phyloP scores from a whole-genome alignment of 306 rosid genomes.

The Prunus davidiana region DNA sequence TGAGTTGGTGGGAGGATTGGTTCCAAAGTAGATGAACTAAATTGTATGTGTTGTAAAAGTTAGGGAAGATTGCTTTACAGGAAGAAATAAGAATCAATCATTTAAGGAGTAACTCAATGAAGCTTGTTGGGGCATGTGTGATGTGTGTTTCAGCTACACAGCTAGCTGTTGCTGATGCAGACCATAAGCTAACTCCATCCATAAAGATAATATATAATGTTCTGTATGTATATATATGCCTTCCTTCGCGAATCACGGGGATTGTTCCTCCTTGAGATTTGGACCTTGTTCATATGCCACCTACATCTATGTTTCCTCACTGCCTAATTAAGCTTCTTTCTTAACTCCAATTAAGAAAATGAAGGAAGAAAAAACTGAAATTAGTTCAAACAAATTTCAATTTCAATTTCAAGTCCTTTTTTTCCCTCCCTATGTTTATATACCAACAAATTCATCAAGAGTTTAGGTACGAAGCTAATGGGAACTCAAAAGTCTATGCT shows the following conservation, averaged over 20 bases:
- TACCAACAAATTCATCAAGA: conserved; percentile 2
- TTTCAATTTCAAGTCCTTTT: background rate
- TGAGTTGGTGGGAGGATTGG: no score
- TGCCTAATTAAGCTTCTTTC: background rate
- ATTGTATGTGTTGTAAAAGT: conserved; percentile 16
- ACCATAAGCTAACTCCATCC: conserved; percentile 4
- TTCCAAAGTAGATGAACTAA: no score
- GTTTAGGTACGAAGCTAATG: background rate
- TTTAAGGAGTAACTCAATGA: background rate
- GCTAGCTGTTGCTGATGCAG: conserved; percentile 41
- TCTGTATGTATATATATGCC: conserved; percentile 3
- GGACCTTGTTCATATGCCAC: conserved; percentile 8
- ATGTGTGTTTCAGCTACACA: conserved; percentile 41
- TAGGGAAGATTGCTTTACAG: conserved; percentile 9
- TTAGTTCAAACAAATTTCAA: no score
- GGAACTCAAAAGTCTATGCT: conserved; percentile 17
- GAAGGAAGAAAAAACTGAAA: no score
- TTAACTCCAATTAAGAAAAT: background rate
- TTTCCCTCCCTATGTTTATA: background rate
- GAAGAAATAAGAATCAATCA: background rate
- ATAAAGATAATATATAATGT: conserved; percentile 25
- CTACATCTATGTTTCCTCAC: conserved; percentile 16
- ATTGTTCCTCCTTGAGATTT: conserved; percentile 42
- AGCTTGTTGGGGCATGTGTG: conserved; percentile 36
- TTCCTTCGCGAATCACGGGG: conserved; percentile 73